Evolutionary conservation across 371 early-diverging fungal species (phyloP).

Genomic region (Apophysomyces trapeziformis): DNA sequence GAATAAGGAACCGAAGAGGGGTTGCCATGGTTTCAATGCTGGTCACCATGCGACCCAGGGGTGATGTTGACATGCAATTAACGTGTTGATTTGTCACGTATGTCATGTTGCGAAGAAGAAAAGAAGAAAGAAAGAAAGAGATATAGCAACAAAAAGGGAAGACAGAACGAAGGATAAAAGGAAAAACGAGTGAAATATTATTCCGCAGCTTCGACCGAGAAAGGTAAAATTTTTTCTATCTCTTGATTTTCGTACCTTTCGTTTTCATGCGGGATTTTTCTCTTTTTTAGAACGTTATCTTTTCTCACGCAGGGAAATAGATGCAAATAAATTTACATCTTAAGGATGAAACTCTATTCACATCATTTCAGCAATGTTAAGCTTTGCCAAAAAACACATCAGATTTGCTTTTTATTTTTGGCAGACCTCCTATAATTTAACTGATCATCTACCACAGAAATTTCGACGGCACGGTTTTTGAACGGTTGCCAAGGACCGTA

Average conservation of each 20-base stretch:
- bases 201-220: too few relatives aligned
- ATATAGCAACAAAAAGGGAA: background rate
- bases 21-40: conserved; percentile 2
- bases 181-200: background rate
- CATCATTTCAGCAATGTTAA: too few relatives aligned
- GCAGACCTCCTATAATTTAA: background rate
- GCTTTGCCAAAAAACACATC: too few relatives aligned
- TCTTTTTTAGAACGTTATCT: background rate
- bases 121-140: background rate
- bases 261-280: conserved; percentile 15
- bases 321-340: background rate
- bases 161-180: background rate
- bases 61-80: background rate
- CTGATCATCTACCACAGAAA: conserved; percentile 25
- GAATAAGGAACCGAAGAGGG: conserved; percentile 75
- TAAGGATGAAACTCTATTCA: too few relatives aligned
- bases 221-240: too few relatives aligned
- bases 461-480: conserved; percentile 23
- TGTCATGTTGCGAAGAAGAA: background rate
- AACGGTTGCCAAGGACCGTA: background rate
- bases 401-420: background rate
- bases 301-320: background rate
- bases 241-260: too few relatives aligned
- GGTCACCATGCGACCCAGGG: background rate
- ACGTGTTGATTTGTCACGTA: background rate